phyloP scores from a whole-genome alignment of 768 basidiomycete species.

The Boletus speciosus region DNA sequence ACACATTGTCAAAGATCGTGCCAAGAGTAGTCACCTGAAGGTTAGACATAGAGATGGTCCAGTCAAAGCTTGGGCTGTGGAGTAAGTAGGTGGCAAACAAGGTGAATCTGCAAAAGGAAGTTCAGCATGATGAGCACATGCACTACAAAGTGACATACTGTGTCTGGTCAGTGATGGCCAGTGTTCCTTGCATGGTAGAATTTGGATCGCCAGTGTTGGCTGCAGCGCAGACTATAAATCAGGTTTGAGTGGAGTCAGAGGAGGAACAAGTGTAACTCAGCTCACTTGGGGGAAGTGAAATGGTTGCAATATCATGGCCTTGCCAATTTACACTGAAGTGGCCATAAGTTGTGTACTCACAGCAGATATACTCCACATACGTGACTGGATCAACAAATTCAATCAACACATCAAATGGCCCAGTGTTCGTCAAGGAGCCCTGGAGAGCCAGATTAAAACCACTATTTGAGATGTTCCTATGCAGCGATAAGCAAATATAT shows the following conservation, averaged over 20 bases:
- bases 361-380: constrained; percentile 34
- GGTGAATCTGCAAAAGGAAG: constrained; percentile 46
- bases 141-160: constrained; percentile 34
- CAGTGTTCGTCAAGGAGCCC: constrained; percentile 58
- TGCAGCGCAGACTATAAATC: constrained; percentile 54
- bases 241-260: not conserved
- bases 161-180: constrained; percentile 53
- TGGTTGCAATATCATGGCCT: constrained; percentile 58
- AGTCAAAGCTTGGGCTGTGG: constrained; percentile 61
- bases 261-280: not conserved
- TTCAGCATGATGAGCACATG: not conserved
- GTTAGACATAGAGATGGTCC: constrained; percentile 65
- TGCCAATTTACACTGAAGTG: constrained; percentile 55
- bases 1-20: constrained; percentile 64
- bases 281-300: constrained; percentile 57
- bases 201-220: constrained; percentile 66
- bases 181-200: constrained; percentile 47
- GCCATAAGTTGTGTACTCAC: not conserved
- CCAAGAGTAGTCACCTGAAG: constrained; percentile 64
- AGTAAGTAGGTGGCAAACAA: constrained; percentile 62
- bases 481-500: constrained; percentile 49
- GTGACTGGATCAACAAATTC: constrained; percentile 60
- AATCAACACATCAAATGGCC: constrained; percentile 68
- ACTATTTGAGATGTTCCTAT: constrained; percentile 51
- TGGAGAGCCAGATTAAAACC: constrained; percentile 62